Evolutionary conservation across 176 grass and related monocot genomes (phyloP), one percentile per base, ranked within the genome.

Genomic region (Oryza glaberrima): DNA sequence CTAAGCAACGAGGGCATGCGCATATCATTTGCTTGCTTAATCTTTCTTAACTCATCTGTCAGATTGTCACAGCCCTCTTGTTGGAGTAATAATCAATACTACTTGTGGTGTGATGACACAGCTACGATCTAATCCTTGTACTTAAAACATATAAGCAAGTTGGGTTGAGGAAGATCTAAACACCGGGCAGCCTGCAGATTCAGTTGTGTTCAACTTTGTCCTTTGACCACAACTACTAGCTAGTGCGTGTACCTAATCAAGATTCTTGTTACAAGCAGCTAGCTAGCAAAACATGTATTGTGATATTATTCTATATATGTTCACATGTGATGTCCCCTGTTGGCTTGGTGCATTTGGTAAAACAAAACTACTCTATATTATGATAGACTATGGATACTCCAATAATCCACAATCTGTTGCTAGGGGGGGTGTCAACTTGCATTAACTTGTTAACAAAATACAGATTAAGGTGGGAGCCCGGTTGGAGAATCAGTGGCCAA

Each of bases 261-360:
- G 88, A 90, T 90, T 86, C 88, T 90, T 69, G 80, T 65, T 83
- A 70, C 49, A 44, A 40, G 60, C 69, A 51, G 17, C 52, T 58
- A 58, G 16, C 52, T 58, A 58, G 58, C 58, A 63, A 69, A 75
- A 90, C 84, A 83, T 90, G 75, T 84, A 79, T 60, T 73, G 84
- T 83, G 83, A 80, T 90, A 52, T 83, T 90, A 87, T 90, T 87
- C 80, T 87, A 87, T 87, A 80, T 83, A 87, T 83, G 80, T 87
- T 66, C 69, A 83, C 84, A 90, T 90, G 84, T 79, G 84, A 60
- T 86, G 79, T 69, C 45, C 40, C 69, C 60, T 11, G 71, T 78
- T 75, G 87, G 38, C 47, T 7, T 22, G 54, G 12, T 48, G 32
- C 88, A 90, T 90, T 86, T 90, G 74, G 58, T 49, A n/a, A 22